Evolutionary conservation across 768 basidiomycete genomes (phyloP), one percentile per base, ranked within the genome.

Genomic region (Leccinum imitatum): DNA sequence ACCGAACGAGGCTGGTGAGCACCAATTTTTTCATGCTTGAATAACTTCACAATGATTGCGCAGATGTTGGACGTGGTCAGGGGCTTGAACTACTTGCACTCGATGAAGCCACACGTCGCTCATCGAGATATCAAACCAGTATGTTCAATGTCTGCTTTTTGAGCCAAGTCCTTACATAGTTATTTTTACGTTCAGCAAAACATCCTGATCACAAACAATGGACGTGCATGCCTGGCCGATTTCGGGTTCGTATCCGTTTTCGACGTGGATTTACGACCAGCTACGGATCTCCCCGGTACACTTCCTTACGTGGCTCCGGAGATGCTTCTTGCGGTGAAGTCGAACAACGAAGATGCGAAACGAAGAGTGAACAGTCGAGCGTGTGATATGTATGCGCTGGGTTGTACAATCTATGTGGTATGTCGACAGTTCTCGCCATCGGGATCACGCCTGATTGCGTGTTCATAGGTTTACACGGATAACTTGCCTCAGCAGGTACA

Each of bases 151-250:
- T 30, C 17, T 35, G 44, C 37, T 35, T 6, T 30, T 17, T 37
- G 6, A 41, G 27, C 47, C 19, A 23, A 9, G 8, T 48, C 13
- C 41, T 37, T 6, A 47, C 23, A 17, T 48, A 50, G 39, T 71
- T 21, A 13, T 13, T 66, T 19, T 67, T 66, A 10, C 39, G 31
- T 21, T 2, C 58, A 81, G 81, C 76, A 74, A 14, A 83, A 84
- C 58, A 79, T 84, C 50, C 74, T 84, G 21, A 73, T 84, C 17
- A 78, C 78, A 6, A 69, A 64, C 5, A 61, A 71, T 13, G 74
- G 74, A 14, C 69, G 71, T 25, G 83, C 82, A 11, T 81, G 80
- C 56, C 71, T 84, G 4, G 77, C 82, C 27, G 82, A 84, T 64
- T 83, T 84, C 55, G 82, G 82, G 15, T 69, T 83, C 23, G 60